phyloP scores from a whole-genome alignment of 2,329 filamentous ascomycete species.

The Phyllosticta paracitricarpa region DNA sequence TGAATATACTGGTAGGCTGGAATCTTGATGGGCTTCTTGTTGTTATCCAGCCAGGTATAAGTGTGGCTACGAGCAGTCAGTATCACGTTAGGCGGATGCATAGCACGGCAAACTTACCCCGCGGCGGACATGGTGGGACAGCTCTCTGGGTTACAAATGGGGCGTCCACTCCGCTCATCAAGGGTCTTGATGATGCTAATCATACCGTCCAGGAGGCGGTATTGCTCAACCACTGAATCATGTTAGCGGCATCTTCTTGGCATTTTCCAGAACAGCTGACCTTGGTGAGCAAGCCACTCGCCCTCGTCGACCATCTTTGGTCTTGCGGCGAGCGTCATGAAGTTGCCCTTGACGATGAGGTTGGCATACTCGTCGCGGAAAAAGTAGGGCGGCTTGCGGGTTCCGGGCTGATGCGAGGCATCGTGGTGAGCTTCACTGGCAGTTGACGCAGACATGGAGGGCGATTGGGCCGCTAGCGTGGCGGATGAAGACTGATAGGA shows the following conservation, averaged over 20 bases:
- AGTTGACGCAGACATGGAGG: constrained; percentile 26
- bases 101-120: constrained; percentile 50
- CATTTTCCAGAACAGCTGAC: constrained; percentile 40
- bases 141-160: constrained; percentile 72
- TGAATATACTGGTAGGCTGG: constrained; percentile 90
- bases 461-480: constrained; percentile 32
- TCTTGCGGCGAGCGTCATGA: constrained; percentile 87
- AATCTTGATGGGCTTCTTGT: constrained; percentile 80
- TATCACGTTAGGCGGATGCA: not conserved
- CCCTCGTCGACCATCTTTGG: constrained; percentile 89
- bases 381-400: constrained; percentile 63
- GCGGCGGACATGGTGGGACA: constrained; percentile 94
- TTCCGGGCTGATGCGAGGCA: constrained; percentile 33
- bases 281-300: constrained; percentile 93
- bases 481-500: constrained; percentile 24
- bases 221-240: constrained; percentile 75
- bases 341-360: constrained; percentile 93
- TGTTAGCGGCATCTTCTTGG: constrained; percentile 13
- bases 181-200: constrained; percentile 80
- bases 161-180: constrained; percentile 61
- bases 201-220: constrained; percentile 79
- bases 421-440: constrained; percentile 14
- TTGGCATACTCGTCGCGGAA: constrained; percentile 66
- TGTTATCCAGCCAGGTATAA: constrained; percentile 90
- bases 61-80: constrained; percentile 55